Evolutionary conservation across 2,329 filamentous ascomycete species (phyloP), one percentile per base, ranked within the genome.

Genomic region (Hymenoscyphus fructigenus): DNA sequence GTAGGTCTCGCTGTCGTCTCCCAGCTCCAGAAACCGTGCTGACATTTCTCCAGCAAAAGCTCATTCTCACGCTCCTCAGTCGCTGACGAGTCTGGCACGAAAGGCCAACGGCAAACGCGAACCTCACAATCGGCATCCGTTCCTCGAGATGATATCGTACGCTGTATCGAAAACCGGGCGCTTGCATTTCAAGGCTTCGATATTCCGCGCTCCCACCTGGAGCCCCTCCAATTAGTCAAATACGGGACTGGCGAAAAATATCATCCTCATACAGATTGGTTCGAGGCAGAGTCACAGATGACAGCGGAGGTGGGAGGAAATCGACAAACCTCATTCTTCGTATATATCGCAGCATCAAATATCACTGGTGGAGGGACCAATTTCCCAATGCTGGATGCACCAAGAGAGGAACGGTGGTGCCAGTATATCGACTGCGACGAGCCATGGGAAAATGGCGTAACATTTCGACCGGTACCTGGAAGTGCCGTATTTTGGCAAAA

Each of bases 401-500:
- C 65, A 36, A 61, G 62, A 47, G 64, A 67, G 29, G 65, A 68
- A 47, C 72, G 74, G 61, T 88, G 85, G 85, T 87, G 85, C 75
- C 73, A 78, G 59, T 86, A 85, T 69, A 70, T 88, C 41, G 84
- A 87, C 62, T 88, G 84, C 72, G 77, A 77, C 26, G 68, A 71
- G 15, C 62, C 61, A 34, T 62, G 64, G 61, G 69, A 67, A 59
- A 63, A 71, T 68, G 85, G 84, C 0, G 78, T 86, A 1, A 85
- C 84, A 1, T 87, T 88, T 70, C 83, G 81, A 71, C 81, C 85
- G 1, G 78, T 82, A 32, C 79, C 79, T 61, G 84, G 84, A 0
- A 85, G 84, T 75, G 85, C 84, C 0, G 81, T 88, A 3, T 88
- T 83, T 63, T 88, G 85, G 85, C 81, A 83, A 76, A 88, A 88